phyloP scores from a whole-genome alignment of 192 early-diverging fungal species.

The Rhizophagus prolifer region DNA sequence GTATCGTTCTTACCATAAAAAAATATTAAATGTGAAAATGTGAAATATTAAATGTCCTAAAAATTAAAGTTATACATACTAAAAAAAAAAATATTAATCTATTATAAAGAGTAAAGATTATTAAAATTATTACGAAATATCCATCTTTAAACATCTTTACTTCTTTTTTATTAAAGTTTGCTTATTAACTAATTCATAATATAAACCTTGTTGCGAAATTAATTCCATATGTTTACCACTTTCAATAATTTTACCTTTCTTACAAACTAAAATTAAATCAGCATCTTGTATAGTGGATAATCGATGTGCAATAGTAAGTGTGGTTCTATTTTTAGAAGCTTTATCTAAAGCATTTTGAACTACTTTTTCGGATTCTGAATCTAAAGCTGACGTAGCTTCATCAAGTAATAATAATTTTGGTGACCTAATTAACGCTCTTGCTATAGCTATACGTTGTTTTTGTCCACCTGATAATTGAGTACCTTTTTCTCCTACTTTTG shows the following conservation, averaged over 20 bases:
- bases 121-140: too few relatives aligned
- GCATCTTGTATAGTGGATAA: constrained; percentile 65
- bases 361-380: constrained; percentile 63
- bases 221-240: constrained; percentile 61
- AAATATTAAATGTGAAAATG: too few relatives aligned
- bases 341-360: constrained; percentile 68
- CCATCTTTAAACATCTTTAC: neutral
- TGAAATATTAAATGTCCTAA: too few relatives aligned
- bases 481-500: constrained; percentile 63
- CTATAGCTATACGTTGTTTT: constrained; percentile 84
- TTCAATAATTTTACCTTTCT: constrained; percentile 62
- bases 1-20: too few relatives aligned
- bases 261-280: constrained; percentile 76
- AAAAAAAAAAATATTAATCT: too few relatives aligned
- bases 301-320: constrained; percentile 72
- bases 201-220: constrained; percentile 50
- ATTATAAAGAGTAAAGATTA: too few relatives aligned
- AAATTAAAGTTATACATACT: neutral
- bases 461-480: constrained; percentile 60
- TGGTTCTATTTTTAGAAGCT: constrained; percentile 62
- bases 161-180: constrained; percentile 58
- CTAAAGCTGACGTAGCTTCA: constrained; percentile 72
- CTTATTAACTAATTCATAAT: constrained; percentile 63
- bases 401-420: constrained; percentile 82
- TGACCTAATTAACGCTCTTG: constrained; percentile 80